Conservation (phyloP, 768 basidiomycete species). For the Coprinopsis strossmayeri region DNA sequence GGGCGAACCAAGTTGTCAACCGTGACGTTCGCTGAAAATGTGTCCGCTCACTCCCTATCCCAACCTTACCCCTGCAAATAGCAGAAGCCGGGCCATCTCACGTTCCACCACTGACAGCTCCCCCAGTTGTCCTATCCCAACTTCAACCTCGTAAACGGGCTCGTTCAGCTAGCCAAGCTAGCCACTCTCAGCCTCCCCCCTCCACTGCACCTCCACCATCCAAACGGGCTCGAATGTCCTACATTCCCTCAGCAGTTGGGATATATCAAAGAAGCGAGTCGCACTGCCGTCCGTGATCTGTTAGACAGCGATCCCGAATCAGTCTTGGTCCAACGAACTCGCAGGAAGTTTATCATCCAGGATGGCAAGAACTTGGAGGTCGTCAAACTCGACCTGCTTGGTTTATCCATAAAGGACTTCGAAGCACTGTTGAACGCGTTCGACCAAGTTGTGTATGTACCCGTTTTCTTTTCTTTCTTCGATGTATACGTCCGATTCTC, state of each 20-base stretch:
- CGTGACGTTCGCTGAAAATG: no score
- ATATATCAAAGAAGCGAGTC: background rate
- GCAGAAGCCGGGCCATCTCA: no score
- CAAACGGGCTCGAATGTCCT: background rate
- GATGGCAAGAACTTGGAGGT: background rate
- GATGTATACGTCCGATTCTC: background rate
- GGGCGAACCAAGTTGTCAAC: no score
- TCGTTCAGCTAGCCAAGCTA: no score
- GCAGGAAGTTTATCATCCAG: background rate
- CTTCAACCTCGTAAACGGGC: no score
- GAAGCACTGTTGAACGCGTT: constrained; percentile 22
- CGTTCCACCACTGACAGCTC: no score
- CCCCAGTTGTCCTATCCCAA: no score
- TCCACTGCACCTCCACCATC: background rate
- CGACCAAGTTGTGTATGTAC: constrained; percentile 27
- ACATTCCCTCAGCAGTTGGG: background rate
- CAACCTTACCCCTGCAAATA: no score
- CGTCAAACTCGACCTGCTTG: background rate
- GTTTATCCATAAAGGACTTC: constrained; percentile 25
- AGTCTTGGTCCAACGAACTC: background rate
- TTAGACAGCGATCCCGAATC: constrained; percentile 11
- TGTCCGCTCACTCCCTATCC: no score
- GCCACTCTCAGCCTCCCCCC: no score
- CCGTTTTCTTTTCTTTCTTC: background rate
- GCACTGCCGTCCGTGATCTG: constrained; percentile 25